These are phyloP conservation scores for Sclerotinia glacialis DNA, from an alignment of 2,329 filamentous ascomycete species.

Conservation along the genomic window DNA sequence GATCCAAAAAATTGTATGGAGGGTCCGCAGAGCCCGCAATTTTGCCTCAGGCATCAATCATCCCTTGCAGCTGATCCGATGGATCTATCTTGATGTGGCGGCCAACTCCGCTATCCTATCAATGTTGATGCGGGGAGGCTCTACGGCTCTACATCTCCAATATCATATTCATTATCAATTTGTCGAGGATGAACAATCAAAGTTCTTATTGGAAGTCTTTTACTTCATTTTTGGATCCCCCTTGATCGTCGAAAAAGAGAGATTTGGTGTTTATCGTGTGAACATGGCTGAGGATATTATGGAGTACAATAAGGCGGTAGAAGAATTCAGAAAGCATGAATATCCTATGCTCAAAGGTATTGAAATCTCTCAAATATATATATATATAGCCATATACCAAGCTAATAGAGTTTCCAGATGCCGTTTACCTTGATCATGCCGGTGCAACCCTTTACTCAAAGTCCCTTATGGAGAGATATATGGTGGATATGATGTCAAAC, in stretches of 20 bases:
- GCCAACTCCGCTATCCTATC: constrained; percentile 21
- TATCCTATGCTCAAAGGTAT: constrained; percentile 69
- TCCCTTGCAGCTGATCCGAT: not conserved
- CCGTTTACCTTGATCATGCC: constrained; percentile 82
- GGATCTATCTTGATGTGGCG: not conserved
- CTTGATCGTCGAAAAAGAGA: constrained; percentile 17
- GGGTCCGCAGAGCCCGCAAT: constrained; percentile 12
- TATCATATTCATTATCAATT: constrained; percentile 2
- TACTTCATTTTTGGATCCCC: constrained; percentile 16
- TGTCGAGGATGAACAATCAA: constrained; percentile 26
- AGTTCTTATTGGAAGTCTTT: constrained; percentile 12
- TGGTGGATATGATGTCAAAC: constrained; percentile 66
- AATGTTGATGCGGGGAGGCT: not conserved
- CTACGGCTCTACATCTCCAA: not conserved
- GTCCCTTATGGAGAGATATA: constrained; percentile 76
- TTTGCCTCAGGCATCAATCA: constrained; percentile 1
- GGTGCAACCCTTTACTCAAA: constrained; percentile 84
- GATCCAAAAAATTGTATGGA: constrained; percentile 22
- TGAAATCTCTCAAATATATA: not conserved
- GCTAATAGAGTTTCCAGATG: constrained; percentile 29
- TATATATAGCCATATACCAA: not conserved
- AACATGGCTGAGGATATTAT: constrained; percentile 27
- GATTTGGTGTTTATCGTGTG: not conserved
- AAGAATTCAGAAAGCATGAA: constrained; percentile 56
- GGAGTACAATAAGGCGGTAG: constrained; percentile 57